Evolutionary conservation across 2,329 filamentous ascomycete species (phyloP).

Genomic region (Diplodia seriata): DNA sequence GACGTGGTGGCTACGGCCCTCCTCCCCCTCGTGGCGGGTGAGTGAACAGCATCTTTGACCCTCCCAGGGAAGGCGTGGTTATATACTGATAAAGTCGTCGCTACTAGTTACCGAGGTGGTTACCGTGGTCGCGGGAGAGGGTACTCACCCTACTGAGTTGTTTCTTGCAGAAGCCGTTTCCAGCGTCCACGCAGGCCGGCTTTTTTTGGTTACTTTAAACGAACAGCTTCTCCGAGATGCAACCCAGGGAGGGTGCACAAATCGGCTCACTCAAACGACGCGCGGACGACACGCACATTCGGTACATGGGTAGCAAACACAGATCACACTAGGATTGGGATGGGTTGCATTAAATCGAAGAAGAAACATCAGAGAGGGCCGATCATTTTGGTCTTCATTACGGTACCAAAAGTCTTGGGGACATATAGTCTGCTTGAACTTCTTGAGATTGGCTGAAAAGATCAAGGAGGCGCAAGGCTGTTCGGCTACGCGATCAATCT

Average conservation of each 20-base stretch:
- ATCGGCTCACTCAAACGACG: conserved; percentile 19
- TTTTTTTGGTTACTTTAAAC: conserved; percentile 21
- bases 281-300: conserved; percentile 16
- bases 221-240: conserved; percentile 22
- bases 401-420: conserved; percentile 21
- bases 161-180: conserved; percentile 7
- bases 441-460: conserved; percentile 17
- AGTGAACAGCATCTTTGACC: conserved; percentile 34
- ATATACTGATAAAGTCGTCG: not conserved
- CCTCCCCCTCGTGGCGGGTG: conserved; percentile 51
- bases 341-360: conserved; percentile 9
- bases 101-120: conserved; percentile 46
- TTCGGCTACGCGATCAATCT: not conserved
- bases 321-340: not conserved
- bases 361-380: conserved; percentile 17
- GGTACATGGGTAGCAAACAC: conserved; percentile 12
- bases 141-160: conserved; percentile 40
- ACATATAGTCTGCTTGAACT: conserved; percentile 21
- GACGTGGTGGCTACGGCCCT: conserved; percentile 58
- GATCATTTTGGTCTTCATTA: conserved; percentile 24
- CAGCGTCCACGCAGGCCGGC: conserved; percentile 11
- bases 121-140: conserved; percentile 46
- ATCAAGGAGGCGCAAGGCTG: conserved; percentile 1
- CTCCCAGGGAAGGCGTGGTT: conserved; percentile 31
- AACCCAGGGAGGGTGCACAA: conserved; percentile 21